Conservation (phyloP, 163 green algal species). For the Volvox carteri region DNA sequence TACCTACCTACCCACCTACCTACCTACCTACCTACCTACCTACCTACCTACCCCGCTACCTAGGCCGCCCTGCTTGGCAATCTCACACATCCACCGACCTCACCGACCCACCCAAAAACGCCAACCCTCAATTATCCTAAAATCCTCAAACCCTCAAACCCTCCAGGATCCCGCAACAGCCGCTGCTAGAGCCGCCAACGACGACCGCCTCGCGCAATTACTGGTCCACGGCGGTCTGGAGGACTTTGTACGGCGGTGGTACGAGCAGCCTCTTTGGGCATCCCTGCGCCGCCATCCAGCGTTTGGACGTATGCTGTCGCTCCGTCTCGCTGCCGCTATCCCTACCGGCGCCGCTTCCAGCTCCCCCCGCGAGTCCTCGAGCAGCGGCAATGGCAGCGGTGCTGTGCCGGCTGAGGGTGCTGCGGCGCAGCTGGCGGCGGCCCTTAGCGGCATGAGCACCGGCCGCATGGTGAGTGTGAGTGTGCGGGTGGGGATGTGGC, state of each 20-base stretch:
- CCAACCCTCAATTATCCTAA: too few relatives aligned
- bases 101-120: too few relatives aligned
- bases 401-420: not conserved
- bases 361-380: not conserved
- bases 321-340: not conserved
- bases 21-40: too few relatives aligned
- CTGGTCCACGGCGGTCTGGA: constrained; percentile 55
- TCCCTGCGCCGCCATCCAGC: constrained; percentile 63
- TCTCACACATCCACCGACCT: too few relatives aligned
- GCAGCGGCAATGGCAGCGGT: not conserved
- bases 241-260: constrained; percentile 76
- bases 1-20: too few relatives aligned
- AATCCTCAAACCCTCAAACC: not conserved
- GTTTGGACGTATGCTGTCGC: constrained; percentile 57
- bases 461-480: constrained; percentile 61
- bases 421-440: constrained; percentile 13
- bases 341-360: not conserved
- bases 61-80: too few relatives aligned
- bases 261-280: constrained; percentile 73
- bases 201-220: constrained; percentile 62
- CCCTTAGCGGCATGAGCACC: constrained; percentile 64
- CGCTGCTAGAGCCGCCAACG: constrained; percentile 54
- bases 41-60: too few relatives aligned
- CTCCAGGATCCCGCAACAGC: constrained; percentile 57
- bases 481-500: too few relatives aligned